Evolutionary conservation across 352 stramenopile genomes (phyloP), one percentile per base, ranked within the genome.

Genomic region (Pythium oligandrum): DNA sequence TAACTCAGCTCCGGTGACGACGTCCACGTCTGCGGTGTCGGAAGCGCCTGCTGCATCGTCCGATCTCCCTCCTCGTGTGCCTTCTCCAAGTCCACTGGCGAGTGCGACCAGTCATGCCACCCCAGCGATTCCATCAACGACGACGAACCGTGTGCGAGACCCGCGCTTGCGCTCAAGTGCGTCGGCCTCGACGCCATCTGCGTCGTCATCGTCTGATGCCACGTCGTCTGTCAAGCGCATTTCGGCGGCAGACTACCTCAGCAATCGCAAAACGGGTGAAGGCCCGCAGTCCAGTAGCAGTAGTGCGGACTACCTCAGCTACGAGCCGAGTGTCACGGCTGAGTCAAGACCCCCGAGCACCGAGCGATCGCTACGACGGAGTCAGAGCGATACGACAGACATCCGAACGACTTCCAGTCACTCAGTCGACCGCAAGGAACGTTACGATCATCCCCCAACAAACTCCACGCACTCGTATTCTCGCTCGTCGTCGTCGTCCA

Each of bases 231-330:
- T 42, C 2, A 60, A 55, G 48, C 53, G 39, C 4, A 67, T 67
- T n/a, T 62, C 53, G 12, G 38, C 59, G 3, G 53, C 59, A 10
- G 59, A 67, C 36, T 67, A 67, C 44, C 48, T 59, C 12, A 61
- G 47, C 48, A 53, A 64, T 38, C 4, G 56, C 52, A 34, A 70
- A 10, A 57, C 44, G 55, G 50, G 57, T 12, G 17, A 26, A 26
- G 17, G 17, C 17, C 17, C 17, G 17, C 17, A 26, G 17, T 26
- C 17, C 17, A 26, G 17, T 26, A 26, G 17, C 17, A 26, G 17
- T 26, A 26, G 17, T 26, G 26, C 45, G 6, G 12, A 12, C 38
- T 8, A 42, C 7, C 38, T 12, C 38, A 8, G 38, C 7, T 8
- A 12, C 12, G 38, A 8, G 12, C 38, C 38, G 38, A 42, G 38